These are phyloP conservation scores for Suhomyces anneliseae DNA, from an alignment of 1,139 yeast species.

Conservation along the genomic window DNA sequence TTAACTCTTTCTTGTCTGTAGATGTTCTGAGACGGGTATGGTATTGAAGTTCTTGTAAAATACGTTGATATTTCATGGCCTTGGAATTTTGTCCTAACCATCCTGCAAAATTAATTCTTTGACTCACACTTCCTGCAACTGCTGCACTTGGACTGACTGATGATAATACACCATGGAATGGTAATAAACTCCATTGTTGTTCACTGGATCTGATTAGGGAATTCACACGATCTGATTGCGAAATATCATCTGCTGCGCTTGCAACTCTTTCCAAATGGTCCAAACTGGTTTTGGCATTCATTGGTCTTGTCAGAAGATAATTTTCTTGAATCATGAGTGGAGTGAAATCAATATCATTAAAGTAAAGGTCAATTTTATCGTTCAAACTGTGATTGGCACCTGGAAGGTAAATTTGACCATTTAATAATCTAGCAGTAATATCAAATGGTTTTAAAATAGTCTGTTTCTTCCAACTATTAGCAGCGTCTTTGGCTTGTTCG, in stretches of 20 bases:
- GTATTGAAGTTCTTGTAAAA: constrained; percentile 84
- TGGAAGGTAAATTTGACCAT: constrained; percentile 59
- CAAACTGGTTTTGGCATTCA: constrained; percentile 31
- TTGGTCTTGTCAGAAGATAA: constrained; percentile 68
- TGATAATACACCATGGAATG: constrained; percentile 87
- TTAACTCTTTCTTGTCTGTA: constrained; percentile 71
- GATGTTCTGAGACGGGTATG: constrained; percentile 81
- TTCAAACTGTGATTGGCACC: constrained; percentile 58
- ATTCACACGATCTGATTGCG: constrained; percentile 79
- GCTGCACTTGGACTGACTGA: constrained; percentile 77
- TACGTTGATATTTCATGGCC: constrained; percentile 70
- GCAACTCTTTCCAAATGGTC: constrained; percentile 66
- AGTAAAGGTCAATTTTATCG: constrained; percentile 86
- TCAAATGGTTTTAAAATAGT: constrained; percentile 92
- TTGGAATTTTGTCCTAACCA: constrained; percentile 95
- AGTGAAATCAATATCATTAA: constrained; percentile 91
- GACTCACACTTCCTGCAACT: constrained; percentile 70
- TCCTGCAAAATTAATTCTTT: constrained; percentile 75
- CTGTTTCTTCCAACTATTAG: constrained; percentile 83
- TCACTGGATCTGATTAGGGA: constrained; percentile 82
- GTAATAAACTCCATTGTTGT: constrained; percentile 94
- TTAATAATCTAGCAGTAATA: constrained; percentile 69
- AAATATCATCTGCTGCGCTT: constrained; percentile 81
- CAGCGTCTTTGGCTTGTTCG: constrained; percentile 49
- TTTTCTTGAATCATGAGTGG: constrained; percentile 97